phyloP scores from a whole-genome alignment of 2,329 filamentous ascomycete species.

The Pseudophaeomoniella oleicola region DNA sequence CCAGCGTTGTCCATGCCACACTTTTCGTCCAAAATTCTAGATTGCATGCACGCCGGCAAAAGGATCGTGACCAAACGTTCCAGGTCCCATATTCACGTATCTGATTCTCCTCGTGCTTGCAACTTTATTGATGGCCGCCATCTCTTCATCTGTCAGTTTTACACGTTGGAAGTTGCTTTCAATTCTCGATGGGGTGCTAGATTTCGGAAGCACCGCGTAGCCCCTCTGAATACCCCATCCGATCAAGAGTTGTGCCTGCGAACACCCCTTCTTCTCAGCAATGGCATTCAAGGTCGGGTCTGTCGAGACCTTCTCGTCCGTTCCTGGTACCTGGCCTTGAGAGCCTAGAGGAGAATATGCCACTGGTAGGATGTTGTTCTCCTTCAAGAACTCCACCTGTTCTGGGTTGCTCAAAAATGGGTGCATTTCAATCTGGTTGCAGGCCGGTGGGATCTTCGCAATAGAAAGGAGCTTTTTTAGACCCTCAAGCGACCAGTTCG shows the following conservation, averaged over 20 bases:
- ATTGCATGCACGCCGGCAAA: not conserved
- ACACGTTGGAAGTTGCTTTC: slow-evolving; percentile 23
- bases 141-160: slow-evolving; percentile 21
- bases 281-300: slow-evolving; percentile 20
- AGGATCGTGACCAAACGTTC: not conserved
- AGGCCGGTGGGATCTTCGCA: slow-evolving; percentile 47
- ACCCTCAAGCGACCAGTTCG: slow-evolving; percentile 41
- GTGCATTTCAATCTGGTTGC: slow-evolving; percentile 74
- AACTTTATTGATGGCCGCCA: slow-evolving; percentile 17
- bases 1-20: no score
- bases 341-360: slow-evolving; percentile 33
- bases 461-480: slow-evolving; percentile 41
- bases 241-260: slow-evolving; percentile 21
- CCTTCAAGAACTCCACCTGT: slow-evolving; percentile 35
- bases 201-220: slow-evolving; percentile 16
- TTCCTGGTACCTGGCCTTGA: slow-evolving; percentile 16
- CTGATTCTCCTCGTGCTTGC: slow-evolving; percentile 34
- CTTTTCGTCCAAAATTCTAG: no score
- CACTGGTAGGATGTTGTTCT: slow-evolving; percentile 36
- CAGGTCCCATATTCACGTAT: not conserved
- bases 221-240: slow-evolving; percentile 24
- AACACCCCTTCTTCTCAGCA: slow-evolving; percentile 21
- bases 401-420: slow-evolving; percentile 49
- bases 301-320: slow-evolving; percentile 25
- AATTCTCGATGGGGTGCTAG: slow-evolving; percentile 24